Conservation (phyloP, 305 asterid species). For the Plantago lanceolata region DNA sequence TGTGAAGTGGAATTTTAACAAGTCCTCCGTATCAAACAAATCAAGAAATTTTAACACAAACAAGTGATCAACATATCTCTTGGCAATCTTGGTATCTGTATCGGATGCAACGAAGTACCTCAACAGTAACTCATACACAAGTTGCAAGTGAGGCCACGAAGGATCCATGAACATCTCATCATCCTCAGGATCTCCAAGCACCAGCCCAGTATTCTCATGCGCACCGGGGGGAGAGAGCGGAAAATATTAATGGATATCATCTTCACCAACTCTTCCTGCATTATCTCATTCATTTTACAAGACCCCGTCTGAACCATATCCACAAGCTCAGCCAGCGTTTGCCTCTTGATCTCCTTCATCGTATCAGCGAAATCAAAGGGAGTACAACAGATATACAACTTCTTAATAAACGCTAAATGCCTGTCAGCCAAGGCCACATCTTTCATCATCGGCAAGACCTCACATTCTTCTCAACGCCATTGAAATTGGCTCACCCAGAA, state of each 20-base stretch:
- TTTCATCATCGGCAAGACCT: conserved; percentile 60
- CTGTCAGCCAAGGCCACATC: conserved; percentile 56
- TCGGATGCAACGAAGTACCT: conserved; percentile 67
- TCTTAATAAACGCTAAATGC: conserved; percentile 59
- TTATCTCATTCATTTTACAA: conserved; percentile 74
- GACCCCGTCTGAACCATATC: conserved; percentile 69
- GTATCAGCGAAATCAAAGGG: conserved; percentile 62
- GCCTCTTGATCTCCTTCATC: conserved; percentile 86
- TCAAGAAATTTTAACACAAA: conserved; percentile 68
- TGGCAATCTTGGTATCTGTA: conserved; percentile 74
- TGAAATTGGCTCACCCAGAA: too few species aligned
- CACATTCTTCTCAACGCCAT: too few species aligned
- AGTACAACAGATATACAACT: conserved; percentile 59
- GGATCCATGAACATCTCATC: conserved; percentile 76
- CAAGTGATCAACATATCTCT: conserved; percentile 69
- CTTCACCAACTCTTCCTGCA: conserved; percentile 78
- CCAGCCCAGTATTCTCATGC: conserved; percentile 47
- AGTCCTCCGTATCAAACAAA: conserved; percentile 88
- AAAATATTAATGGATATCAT: conserved; percentile 71
- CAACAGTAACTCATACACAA: conserved; percentile 63
- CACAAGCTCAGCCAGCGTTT: conserved; percentile 62
- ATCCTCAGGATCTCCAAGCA: conserved; percentile 67
- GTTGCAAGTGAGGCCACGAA: conserved; percentile 80
- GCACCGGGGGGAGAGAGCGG: conserved; percentile 65
- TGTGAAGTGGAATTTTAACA: conserved; percentile 76